Base-by-base conservation (phyloP, 2,329 filamentous ascomycete species). In the Talaromyces albobiverticillius region DNA sequence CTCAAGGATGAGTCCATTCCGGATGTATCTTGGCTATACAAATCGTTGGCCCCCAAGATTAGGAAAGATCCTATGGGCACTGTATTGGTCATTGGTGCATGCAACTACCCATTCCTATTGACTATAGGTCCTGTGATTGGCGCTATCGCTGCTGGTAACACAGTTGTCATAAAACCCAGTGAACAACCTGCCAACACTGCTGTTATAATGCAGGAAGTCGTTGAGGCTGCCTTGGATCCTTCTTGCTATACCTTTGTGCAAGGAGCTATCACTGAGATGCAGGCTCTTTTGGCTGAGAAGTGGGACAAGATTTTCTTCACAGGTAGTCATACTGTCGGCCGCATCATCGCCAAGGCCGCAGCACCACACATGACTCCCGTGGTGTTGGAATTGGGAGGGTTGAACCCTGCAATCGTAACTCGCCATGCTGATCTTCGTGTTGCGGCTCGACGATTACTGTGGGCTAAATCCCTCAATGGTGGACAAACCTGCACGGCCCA, bases 281-380 rank as follows among this genome's bases (percentile, higher is more conserved):
- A 88, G 43, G 85, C 85, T 11, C 76, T 97, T 42, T 81, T 99
- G 31, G 84, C 93, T 55, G 84, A 91, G 76, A 93, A 93, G 71
- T 99, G 92, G 87, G 92, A 95, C 76, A 97, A 96, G 82, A 95
- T 99, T 66, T 92, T 94, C 78, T 99, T 96, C 77, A 99, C 94
- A 1, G 94, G 94, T 52, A 86, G 85, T 64, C 81, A 82, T 50
- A 76, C 69, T 25, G 90, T 96, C 16, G 94, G 89, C 66, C 90
- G 87, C 67, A 92, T 97, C 65, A 86, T 97, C 51, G 83, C 90
- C 46, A 86, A 92, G 71, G 96, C 95, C 70, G 94, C 93, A 0
- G 93, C 94, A 57, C 84, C 90, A 67, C 87, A 90, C 34, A 80
- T 96, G 57, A 97, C 94, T 0, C 94, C 94, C 0, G 86, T 95